These are phyloP conservation scores for Pseudohalonectria lignicola DNA, from an alignment of 2,329 filamentous ascomycete species.

Conservation along the genomic window DNA sequence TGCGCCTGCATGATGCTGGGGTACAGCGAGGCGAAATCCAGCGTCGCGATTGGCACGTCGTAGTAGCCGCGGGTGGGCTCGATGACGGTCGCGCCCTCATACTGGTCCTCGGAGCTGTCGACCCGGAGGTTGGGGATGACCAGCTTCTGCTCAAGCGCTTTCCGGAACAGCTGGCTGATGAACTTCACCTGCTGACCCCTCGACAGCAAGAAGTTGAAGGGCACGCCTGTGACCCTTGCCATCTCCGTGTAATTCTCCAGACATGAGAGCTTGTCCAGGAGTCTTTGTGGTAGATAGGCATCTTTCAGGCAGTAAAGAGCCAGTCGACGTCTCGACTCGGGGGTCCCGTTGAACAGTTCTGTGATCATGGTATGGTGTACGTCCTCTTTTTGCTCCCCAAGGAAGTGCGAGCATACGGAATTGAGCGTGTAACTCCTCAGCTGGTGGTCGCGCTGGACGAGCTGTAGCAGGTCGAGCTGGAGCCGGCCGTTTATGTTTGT, in stretches of 20 bases:
- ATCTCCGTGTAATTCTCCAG: constrained; percentile 99
- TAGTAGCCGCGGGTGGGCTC: constrained; percentile 92
- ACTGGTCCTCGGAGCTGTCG: constrained; percentile 71
- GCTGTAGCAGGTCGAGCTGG: constrained; percentile 86
- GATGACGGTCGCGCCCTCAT: constrained; percentile 96
- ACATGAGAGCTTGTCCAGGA: constrained; percentile 97
- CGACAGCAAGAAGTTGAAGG: constrained; percentile 87
- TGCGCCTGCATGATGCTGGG: constrained; percentile 98
- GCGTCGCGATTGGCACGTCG: constrained; percentile 85
- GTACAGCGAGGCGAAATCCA: constrained; percentile 98
- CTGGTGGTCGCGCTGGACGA: constrained; percentile 91
- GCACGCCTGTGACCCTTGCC: constrained; percentile 97
- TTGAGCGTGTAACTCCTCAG: constrained; percentile 95
- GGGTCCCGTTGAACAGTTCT: constrained; percentile 90
- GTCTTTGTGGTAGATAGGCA: constrained; percentile 82
- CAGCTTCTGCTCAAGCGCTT: constrained; percentile 83
- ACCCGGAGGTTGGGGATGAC: constrained; percentile 81
- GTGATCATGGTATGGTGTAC: constrained; percentile 99
- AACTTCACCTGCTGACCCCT: constrained; percentile 97
- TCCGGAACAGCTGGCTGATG: constrained; percentile 92
- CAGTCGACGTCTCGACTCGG: constrained; percentile 80
- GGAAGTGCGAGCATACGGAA: constrained; percentile 86
- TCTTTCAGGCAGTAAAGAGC: constrained; percentile 97
- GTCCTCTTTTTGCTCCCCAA: constrained; percentile 97
- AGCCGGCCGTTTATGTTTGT: constrained; percentile 92